Base-by-base conservation (phyloP, 208 protist species). In the Angomonas desouzai region DNA sequence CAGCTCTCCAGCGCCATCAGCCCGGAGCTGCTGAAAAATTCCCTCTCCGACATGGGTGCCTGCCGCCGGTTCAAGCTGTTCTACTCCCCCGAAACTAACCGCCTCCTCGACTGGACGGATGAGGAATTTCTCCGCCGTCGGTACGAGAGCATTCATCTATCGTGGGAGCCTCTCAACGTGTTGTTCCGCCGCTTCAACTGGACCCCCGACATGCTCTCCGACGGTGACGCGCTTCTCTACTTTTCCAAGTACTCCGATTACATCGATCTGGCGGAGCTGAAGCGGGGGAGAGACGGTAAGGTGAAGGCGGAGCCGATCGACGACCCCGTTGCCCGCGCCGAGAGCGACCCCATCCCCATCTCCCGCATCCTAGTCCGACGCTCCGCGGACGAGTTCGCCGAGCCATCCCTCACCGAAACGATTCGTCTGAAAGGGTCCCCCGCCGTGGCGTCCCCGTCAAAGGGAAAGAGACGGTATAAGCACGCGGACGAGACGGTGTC, bases 101-200 rank as follows among this genome's bases (percentile, higher is more conserved):
- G 91, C 38, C 49, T 96, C 33, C 69, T 96, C 10, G 89, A 96
- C 77, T 96, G 89, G 87, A 91, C 84, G 4, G 73, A 78, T 28
- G 86, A 96, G 68, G 86, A 93, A 62, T 96, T 96, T 64, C 76
- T 96, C 13, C 89, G 89, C 16, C 84, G 86, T 53, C 89, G 89
- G 59, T 96, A 96, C 72, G 89, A 96, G 70, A 91, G 89, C 56
- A 85, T 96, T 66, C 89, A 96, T 58, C 32, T 93, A 36, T 96
- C 89, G 61, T 96, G 89, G 89, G 86, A 96, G 73, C 87, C 84
- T 18, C 74, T 92, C 71, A 77, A 91, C 53, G 78, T 92, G 23
- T 81, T 96, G 23, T 82, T 74, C 58, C 78, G 77, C 62, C 83
- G 89, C 33, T 92, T 89, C 59, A 85, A 85, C 40, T 96, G 89